Conservation (phyloP, 768 basidiomycete species). For the Coprinopsis marcescibilis region DNA sequence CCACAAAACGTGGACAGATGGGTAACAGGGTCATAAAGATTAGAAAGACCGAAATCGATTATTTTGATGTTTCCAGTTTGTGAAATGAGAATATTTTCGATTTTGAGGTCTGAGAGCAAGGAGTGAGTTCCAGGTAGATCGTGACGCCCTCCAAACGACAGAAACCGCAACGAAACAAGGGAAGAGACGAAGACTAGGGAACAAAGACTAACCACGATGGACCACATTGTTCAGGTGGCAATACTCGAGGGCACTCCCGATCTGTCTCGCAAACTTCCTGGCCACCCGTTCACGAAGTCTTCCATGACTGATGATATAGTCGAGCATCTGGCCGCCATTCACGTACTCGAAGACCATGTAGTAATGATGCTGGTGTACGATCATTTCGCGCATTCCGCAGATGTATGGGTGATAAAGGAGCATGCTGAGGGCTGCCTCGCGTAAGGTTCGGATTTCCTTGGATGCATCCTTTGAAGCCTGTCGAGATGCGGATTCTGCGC, state of each 20-base stretch:
- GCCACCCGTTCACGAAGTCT: constrained; percentile 92
- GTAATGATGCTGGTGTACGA: constrained; percentile 95
- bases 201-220: constrained; percentile 62
- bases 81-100: constrained; percentile 98
- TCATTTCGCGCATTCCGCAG: constrained; percentile 99
- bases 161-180: not conserved
- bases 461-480: constrained; percentile 86
- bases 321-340: constrained; percentile 98
- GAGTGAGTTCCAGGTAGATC: no score
- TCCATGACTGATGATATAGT: constrained; percentile 99
- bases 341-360: constrained; percentile 99
- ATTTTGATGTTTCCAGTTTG: constrained; percentile 99
- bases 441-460: constrained; percentile 93
- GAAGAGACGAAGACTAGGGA: not conserved
- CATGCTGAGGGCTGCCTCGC: constrained; percentile 93
- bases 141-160: no score
- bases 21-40: constrained; percentile 77
- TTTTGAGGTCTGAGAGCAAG: constrained; percentile 79
- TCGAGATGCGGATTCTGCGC: constrained; percentile 53
- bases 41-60: constrained; percentile 98
- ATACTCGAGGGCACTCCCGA: constrained; percentile 93
- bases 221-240: constrained; percentile 97
- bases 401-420: constrained; percentile 98
- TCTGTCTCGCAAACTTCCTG: constrained; percentile 95
- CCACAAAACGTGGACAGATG: constrained; percentile 96